Evolutionary conservation across 257 asterid genomes (phyloP).

Genomic region (Nicotiana noctiflora): DNA sequence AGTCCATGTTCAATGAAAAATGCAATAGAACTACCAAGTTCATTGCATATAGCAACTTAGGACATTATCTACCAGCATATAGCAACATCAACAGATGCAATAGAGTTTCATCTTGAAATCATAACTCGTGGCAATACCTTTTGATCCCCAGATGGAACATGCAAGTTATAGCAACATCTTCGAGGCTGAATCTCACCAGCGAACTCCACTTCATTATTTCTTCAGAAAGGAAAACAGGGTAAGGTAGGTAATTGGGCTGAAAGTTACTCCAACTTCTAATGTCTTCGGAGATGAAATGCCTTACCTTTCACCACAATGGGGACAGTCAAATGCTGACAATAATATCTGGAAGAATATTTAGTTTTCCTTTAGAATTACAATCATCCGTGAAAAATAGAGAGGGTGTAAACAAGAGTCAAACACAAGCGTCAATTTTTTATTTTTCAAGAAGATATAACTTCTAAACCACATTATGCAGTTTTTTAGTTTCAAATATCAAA

Average conservation of each 20-base stretch:
- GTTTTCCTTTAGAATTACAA: background rate
- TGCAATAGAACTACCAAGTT: background rate
- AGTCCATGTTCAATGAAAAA: background rate
- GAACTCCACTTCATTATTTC: slow-evolving; percentile 93
- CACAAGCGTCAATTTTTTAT: background rate
- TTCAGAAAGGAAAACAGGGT: slow-evolving; percentile 19
- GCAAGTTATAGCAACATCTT: slow-evolving; percentile 59
- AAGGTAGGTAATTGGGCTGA: background rate
- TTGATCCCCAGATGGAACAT: slow-evolving; percentile 60
- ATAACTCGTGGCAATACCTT: slow-evolving; percentile 40
- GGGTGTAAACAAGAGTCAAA: background rate
- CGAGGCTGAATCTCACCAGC: slow-evolving; percentile 96
- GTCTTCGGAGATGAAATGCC: slow-evolving; percentile 5
- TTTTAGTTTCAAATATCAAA: background rate
- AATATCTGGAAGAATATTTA: slow-evolving; percentile 48
- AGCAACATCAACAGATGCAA: background rate
- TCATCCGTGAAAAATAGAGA: background rate
- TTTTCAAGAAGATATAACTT: background rate
- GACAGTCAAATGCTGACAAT: slow-evolving; percentile 92
- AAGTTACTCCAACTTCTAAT: background rate
- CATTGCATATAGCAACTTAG: background rate
- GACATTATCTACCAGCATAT: background rate
- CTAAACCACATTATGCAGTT: background rate
- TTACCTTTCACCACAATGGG: slow-evolving; percentile 96
- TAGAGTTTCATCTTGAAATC: background rate